These are phyloP conservation scores for Leishmania aethiopica DNA, from an alignment of 208 protist genomes.

Conservation along the genomic window DNA sequence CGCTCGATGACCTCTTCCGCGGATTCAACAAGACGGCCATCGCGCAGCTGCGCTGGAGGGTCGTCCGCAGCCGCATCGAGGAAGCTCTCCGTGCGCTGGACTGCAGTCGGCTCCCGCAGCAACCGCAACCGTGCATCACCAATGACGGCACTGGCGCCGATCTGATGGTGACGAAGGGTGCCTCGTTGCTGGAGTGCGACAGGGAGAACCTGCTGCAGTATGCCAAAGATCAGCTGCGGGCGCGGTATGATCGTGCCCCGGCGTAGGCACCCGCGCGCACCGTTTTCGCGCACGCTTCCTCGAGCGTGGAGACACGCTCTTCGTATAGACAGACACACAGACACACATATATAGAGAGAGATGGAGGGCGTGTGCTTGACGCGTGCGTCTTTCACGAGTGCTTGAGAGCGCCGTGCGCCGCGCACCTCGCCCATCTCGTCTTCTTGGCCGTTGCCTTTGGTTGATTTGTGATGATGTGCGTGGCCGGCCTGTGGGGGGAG, in stretches of 20 bases:
- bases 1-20: slow-evolving; percentile 38
- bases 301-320: neutral
- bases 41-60: slow-evolving; percentile 60
- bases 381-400: neutral
- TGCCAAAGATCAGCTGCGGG: slow-evolving; percentile 52
- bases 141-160: neutral
- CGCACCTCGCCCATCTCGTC: neutral
- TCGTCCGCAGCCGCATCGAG: slow-evolving; percentile 39
- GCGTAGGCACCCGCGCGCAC: slow-evolving; percentile 1
- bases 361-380: neutral
- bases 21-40: slow-evolving; percentile 53
- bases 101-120: neutral
- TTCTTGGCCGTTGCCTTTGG: neutral
- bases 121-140: neutral
- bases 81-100: slow-evolving; percentile 24
- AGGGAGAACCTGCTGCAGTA: slow-evolving; percentile 49
- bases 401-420: neutral
- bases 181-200: neutral
- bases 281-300: neutral
- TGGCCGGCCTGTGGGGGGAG: neutral
- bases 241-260: slow-evolving; percentile 42
- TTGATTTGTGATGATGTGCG: neutral
- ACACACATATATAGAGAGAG: neutral
- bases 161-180: neutral
- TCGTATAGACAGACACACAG: neutral